These are phyloP conservation scores for Stagonosporopsis rhizophila DNA, from an alignment of 2,329 filamentous ascomycete genomes.

Conservation along the genomic window DNA sequence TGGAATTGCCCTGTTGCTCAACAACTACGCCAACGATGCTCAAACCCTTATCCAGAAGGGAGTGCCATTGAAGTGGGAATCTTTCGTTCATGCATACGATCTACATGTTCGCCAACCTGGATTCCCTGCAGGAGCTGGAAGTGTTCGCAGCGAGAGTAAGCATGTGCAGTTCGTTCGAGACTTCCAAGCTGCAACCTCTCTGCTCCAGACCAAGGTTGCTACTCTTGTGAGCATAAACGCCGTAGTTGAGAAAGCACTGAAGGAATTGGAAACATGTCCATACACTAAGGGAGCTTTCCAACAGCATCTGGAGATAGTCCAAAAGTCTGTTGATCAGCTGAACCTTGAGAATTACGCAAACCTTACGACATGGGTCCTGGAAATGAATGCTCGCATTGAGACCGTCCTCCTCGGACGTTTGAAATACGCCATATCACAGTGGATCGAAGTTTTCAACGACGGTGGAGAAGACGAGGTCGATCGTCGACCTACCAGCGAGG, in stretches of 20 bases:
- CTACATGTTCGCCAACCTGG: constrained; percentile 74
- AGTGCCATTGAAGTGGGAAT: constrained; percentile 92
- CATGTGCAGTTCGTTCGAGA: constrained; percentile 97
- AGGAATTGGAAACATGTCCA: constrained; percentile 82
- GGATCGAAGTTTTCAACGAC: constrained; percentile 82
- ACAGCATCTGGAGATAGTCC: constrained; percentile 80
- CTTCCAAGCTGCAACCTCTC: constrained; percentile 84
- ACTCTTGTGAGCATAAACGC: constrained; percentile 79
- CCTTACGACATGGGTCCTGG: constrained; percentile 84
- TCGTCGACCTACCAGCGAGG: constrained; percentile 36
- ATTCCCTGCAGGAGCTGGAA: constrained; percentile 66
- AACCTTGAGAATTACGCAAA: constrained; percentile 97
- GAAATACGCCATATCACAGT: constrained; percentile 81
- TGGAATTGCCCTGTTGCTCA: constrained; percentile 84
- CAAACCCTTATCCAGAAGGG: constrained; percentile 85
- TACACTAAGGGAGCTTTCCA: constrained; percentile 85
- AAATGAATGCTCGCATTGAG: constrained; percentile 87
- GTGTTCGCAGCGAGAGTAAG: constrained; percentile 75
- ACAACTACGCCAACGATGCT: constrained; percentile 90
- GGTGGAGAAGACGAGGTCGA: constrained; percentile 44
- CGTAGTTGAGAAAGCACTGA: constrained; percentile 80
- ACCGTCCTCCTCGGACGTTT: constrained; percentile 79
- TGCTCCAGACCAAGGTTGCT: constrained; percentile 86
- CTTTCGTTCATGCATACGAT: constrained; percentile 96
- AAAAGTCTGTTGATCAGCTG: constrained; percentile 92